phyloP scores from a whole-genome alignment of 768 basidiomycete genomes.

The Heimioporus sp. region DNA sequence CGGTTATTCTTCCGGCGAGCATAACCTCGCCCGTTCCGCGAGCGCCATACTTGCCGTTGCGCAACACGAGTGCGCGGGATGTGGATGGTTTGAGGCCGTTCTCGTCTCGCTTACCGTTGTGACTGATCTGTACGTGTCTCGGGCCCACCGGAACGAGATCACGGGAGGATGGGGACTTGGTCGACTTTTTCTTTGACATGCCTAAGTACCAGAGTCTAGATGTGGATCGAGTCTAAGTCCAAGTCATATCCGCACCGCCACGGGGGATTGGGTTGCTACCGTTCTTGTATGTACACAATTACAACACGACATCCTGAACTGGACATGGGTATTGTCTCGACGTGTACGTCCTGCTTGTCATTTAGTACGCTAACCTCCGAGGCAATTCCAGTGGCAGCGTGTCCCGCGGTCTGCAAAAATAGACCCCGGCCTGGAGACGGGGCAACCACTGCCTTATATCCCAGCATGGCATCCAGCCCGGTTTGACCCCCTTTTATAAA shows the following conservation, averaged over 20 bases:
- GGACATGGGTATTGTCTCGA: no score
- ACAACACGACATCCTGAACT: no score
- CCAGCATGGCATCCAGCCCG: no score
- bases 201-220: neutral
- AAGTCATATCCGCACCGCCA: slow-evolving; percentile 2
- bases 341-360: neutral
- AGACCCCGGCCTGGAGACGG: no score
- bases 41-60: slow-evolving; percentile 74
- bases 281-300: no score
- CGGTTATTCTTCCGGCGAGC: slow-evolving; percentile 57
- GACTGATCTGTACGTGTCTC: slow-evolving; percentile 41
- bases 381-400: no score
- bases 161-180: slow-evolving; percentile 21
- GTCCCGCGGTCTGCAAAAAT: no score
- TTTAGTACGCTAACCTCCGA: no score
- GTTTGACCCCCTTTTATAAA: no score
- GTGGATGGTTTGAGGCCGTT: slow-evolving; percentile 61
- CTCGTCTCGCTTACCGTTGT: slow-evolving; percentile 42
- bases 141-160: slow-evolving; percentile 59
- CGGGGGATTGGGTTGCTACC: neutral
- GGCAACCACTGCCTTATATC: no score
- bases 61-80: slow-evolving; percentile 66
- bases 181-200: slow-evolving; percentile 35
- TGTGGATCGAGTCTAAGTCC: neutral
- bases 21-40: slow-evolving; percentile 69